Base-by-base conservation (phyloP, 768 basidiomycete species). In the Pleurotus tuber-regium region DNA sequence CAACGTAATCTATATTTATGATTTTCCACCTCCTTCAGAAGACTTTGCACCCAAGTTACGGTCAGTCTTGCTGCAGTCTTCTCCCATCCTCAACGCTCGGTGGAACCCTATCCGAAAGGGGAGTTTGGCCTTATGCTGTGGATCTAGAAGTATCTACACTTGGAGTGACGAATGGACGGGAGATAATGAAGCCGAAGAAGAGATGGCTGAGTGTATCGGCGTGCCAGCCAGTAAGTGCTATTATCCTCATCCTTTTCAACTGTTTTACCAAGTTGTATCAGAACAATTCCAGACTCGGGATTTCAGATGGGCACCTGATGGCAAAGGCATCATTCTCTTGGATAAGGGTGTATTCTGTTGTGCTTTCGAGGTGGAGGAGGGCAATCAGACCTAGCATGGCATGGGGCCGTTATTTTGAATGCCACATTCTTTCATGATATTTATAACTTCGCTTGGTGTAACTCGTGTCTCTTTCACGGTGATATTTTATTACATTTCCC, bases 91-190 rank as follows among this genome's bases (percentile, higher is more conserved):
- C 33, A 78, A 78, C 43, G 88, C 85, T 4, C 73, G 75, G 42
- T 95, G 94, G 93, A 93, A 90, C 62, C 90, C 92, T 25, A 78
- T 81, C n/a, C 80, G 86, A n/a, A 79, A 80, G 60, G 89, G 87
- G 4, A 83, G 73, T 47, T 66, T 94, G 19, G 80, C 75, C 0
- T 58, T 89, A 7, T 86, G 87, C 56, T 88, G 84, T 58, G 86
- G 84, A 9, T 77, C 67, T 43, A 78, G 79, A 50, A 82, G 85
- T 49, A 63, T 90, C 19, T 89, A 87, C 64, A 80, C 76, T 6
- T 93, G 90, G 90, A 89, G 86, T 56, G 88, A 90, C 55, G 89
- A 92, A 59, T 90, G 87, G 87, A 67, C 82, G 12, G 76, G 74
- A 24, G 82, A 82, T 39, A 33, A 35, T 26, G 56, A 75, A 3